Evolutionary conservation across 805 yeast species (phyloP).

Genomic region (Kodamaea kaohsiungensis): DNA sequence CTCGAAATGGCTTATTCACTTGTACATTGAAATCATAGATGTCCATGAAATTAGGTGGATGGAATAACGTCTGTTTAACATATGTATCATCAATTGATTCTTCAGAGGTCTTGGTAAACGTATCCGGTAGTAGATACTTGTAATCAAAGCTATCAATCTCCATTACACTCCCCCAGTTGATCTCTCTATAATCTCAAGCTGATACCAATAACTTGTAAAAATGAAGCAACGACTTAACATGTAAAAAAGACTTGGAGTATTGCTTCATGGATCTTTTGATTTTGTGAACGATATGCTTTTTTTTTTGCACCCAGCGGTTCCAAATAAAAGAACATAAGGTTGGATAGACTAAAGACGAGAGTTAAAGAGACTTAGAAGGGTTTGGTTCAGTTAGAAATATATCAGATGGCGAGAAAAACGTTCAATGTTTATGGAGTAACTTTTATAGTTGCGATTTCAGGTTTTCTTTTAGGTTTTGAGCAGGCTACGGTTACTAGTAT

Average conservation of each 20-base stretch:
- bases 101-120: neutral
- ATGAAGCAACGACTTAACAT: neutral
- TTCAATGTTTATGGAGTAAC: constrained; percentile 10
- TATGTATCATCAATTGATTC: neutral
- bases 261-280: neutral
- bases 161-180: neutral
- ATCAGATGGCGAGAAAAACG: neutral
- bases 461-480: constrained; percentile 31
- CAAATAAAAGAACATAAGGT: neutral
- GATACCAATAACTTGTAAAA: too few relatives aligned
- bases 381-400: too few relatives aligned
- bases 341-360: too few relatives aligned
- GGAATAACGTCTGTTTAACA: constrained; percentile 30
- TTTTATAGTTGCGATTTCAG: constrained; percentile 21
- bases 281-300: neutral
- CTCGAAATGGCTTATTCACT: constrained; percentile 31
- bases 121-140: constrained; percentile 5
- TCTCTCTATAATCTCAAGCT: too few relatives aligned
- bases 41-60: constrained; percentile 39
- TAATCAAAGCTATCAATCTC: constrained; percentile 7
- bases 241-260: neutral
- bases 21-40: constrained; percentile 38
- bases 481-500: constrained; percentile 24
- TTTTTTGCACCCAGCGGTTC: constrained; percentile 8
- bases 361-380: neutral